Evolutionary conservation across 169 alveolate genomes (phyloP).

Genomic region (Plasmodium blacklocki): DNA sequence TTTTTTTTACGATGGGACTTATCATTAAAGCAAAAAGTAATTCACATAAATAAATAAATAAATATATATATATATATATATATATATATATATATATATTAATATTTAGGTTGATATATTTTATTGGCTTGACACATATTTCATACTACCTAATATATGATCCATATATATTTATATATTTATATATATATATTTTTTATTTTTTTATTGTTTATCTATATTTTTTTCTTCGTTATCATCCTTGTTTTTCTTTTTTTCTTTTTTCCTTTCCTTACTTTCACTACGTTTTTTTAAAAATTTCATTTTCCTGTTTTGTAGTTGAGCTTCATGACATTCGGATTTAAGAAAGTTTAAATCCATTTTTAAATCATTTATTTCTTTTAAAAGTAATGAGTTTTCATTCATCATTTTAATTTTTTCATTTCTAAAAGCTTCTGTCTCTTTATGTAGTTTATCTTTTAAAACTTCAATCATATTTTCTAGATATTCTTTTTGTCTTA

Average conservation of each 20-base stretch:
- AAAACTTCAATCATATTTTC: constrained; percentile 72
- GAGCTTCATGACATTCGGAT: constrained; percentile 61
- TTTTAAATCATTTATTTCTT: constrained; percentile 72
- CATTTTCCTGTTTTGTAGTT: constrained; percentile 24
- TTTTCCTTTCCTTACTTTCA: not conserved
- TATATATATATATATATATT: too few species aligned
- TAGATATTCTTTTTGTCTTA: constrained; percentile 62
- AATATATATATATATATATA: too few species aligned
- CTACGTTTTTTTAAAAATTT: constrained; percentile 29
- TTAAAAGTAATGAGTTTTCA: constrained; percentile 57
- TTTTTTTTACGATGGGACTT: too few species aligned
- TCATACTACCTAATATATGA: too few species aligned
- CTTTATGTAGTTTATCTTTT: constrained; percentile 63
- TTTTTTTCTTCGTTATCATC: not conserved
- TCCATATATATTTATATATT: too few species aligned
- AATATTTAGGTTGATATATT: too few species aligned
- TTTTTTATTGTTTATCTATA: not conserved
- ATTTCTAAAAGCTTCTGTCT: constrained; percentile 64
- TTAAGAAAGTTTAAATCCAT: constrained; percentile 67
- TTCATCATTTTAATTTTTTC: constrained; percentile 76
- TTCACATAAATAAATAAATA: too few species aligned
- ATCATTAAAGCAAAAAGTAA: too few species aligned
- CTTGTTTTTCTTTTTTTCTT: not conserved
- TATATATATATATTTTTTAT: not conserved
- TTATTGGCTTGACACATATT: too few species aligned